phyloP scores from a whole-genome alignment of 805 yeast genomes.

The Metschnikowia santaceciliae region DNA sequence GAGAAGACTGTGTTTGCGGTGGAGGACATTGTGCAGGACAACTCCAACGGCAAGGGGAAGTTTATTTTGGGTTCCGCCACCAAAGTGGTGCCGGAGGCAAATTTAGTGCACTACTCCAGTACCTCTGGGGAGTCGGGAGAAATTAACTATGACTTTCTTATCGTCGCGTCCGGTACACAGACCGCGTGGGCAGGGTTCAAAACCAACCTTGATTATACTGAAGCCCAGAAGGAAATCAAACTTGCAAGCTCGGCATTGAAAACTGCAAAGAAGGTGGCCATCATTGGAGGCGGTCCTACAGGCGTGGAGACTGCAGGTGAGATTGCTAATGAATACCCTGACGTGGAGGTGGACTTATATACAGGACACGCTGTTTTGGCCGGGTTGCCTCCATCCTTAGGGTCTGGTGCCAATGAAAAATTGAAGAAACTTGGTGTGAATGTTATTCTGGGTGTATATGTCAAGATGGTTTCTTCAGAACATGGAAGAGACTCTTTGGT shows the following conservation, averaged over 20 bases:
- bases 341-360: slow-evolving; percentile 23
- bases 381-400: not conserved
- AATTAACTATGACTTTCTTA: slow-evolving; percentile 28
- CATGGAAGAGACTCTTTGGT: not conserved
- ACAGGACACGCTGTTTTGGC: slow-evolving; percentile 14
- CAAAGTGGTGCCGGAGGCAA: slow-evolving; percentile 23
- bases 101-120: slow-evolving; percentile 15
- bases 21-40: slow-evolving; percentile 16
- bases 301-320: slow-evolving; percentile 40
- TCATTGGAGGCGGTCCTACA: slow-evolving; percentile 39
- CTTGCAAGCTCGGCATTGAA: slow-evolving; percentile 16
- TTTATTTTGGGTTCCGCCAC: slow-evolving; percentile 26
- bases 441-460: slow-evolving; percentile 6
- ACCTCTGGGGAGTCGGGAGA: slow-evolving; percentile 6
- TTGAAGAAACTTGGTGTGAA: slow-evolving; percentile 15
- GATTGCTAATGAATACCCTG: slow-evolving; percentile 20
- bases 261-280: slow-evolving; percentile 27
- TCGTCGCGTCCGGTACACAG: slow-evolving; percentile 34
- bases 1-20: slow-evolving; percentile 19
- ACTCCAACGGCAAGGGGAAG: slow-evolving; percentile 13
- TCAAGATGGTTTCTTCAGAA: slow-evolving; percentile 12
- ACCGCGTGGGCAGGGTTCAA: slow-evolving; percentile 23
- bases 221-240: slow-evolving; percentile 17
- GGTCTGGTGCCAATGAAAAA: slow-evolving; percentile 7
- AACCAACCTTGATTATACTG: slow-evolving; percentile 18